Conservation (phyloP, 1,284 basidiomycete genomes). For the Melampsora larici-populina region DNA sequence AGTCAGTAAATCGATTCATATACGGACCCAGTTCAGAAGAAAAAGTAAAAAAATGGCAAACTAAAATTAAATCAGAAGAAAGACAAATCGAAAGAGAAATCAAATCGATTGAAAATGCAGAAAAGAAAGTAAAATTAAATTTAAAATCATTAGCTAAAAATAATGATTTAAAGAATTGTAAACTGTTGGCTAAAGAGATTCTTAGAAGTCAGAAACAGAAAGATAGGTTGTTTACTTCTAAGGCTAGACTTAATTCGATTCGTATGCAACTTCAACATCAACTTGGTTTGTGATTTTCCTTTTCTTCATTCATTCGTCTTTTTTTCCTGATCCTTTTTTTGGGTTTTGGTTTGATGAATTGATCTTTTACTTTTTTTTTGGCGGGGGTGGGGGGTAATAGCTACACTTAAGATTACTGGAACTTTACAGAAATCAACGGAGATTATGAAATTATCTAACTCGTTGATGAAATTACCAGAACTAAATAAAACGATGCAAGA, state of each 20-base stretch:
- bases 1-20: constrained; percentile 80
- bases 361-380: not conserved
- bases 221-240: constrained; percentile 82
- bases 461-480: constrained; percentile 85
- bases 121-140: constrained; percentile 72
- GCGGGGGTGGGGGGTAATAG: constrained; percentile 57
- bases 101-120: constrained; percentile 82
- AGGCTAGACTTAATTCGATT: constrained; percentile 88
- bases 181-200: constrained; percentile 87
- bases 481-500: constrained; percentile 89
- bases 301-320: not conserved
- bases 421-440: constrained; percentile 95
- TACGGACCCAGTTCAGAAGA: constrained; percentile 95
- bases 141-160: constrained; percentile 88
- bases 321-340: not conserved
- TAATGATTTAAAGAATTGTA: constrained; percentile 87
- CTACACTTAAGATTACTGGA: constrained; percentile 95
- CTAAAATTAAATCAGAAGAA: constrained; percentile 72
- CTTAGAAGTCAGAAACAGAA: constrained; percentile 92
- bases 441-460: constrained; percentile 97
- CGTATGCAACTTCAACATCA: constrained; percentile 87
- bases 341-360: too few species aligned
- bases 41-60: constrained; percentile 80
- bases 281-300: constrained; percentile 65
- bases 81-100: constrained; percentile 84